These are phyloP conservation scores for Rutstroemia sp. DNA, from an alignment of 2,329 filamentous ascomycete species.

Conservation along the genomic window DNA sequence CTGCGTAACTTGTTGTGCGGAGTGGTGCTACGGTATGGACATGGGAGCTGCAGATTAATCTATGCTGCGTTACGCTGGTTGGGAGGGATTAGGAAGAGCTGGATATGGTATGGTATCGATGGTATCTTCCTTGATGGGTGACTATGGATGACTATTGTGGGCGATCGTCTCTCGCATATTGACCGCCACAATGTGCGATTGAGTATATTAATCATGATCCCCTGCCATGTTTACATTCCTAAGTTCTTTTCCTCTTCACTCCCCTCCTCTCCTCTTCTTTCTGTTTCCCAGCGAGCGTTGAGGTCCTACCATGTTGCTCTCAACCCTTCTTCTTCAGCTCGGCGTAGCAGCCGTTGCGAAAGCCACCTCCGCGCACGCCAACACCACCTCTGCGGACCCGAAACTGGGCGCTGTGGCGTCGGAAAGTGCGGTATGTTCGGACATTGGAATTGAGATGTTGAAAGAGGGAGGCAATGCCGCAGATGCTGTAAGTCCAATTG, in stretches of 20 bases:
- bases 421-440: slow-evolving; percentile 61
- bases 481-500: slow-evolving; percentile 35
- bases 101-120: no score
- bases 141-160: no score
- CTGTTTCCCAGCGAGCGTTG: not conserved
- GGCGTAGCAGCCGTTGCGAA: not conserved
- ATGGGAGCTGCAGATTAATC: no score
- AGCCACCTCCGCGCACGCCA: not conserved
- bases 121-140: no score
- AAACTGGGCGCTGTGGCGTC: slow-evolving; percentile 58
- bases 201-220: not conserved
- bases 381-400: not conserved
- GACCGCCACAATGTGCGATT: no score
- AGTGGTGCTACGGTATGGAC: no score
- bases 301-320: not conserved
- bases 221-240: not conserved
- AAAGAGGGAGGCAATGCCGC: slow-evolving; percentile 50
- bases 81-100: no score
- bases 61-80: no score
- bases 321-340: not conserved
- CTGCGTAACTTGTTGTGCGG: no score
- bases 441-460: slow-evolving; percentile 59
- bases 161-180: no score
- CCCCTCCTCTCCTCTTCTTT: not conserved
- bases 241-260: not conserved